Evolutionary conservation across 768 basidiomycete species (phyloP), one percentile per base, ranked within the genome.

Genomic region (Botryobasidium botryosum): DNA sequence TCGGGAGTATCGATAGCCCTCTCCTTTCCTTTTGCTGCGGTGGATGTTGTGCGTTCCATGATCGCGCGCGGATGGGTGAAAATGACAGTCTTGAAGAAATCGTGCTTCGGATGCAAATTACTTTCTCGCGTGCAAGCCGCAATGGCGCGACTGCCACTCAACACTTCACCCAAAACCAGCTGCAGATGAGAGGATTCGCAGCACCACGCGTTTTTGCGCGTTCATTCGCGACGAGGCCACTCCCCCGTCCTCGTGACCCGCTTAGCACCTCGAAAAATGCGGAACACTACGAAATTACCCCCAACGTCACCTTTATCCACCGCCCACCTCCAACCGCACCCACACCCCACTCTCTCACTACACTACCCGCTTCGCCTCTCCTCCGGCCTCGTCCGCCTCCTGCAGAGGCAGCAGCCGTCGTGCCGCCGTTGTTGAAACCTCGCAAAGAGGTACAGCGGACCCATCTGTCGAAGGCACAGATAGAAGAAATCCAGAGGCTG

Each of bases 291-390:
- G 69, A 71, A 20, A 26, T 51, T 46, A 64, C 69, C 48, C 59
- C 50, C 20, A 49, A 50, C 18, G 45, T 85, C 45, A 81, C 81
- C 0, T 87, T 87, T 58, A 76, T 87, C 47, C 81, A 83, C 57
- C 76, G 85, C 35, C 80, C 80, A n/a, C 85, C 84, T 0, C 80
- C 84, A 1, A 74, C 78, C 7, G 71, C 76, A 7, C 78, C 79
- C 6, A 68, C 82, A 15, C 82, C 83, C 3, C 64, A 67, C 48
- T 88, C 84, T 17, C 70, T 75, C 46, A 77, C 74, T 4, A 74
- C 73, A 4, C 64, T 69, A 6, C 84, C 84, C 7, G 61, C 70
- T 5, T 88, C 84, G 0, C 80, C 85, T 0, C 65, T 87, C 4
- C 68, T 87, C 13, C 64, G 64, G 0, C 61, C 70, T 12, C 55